Evolutionary conservation across 805 yeast genomes (phyloP).

Genomic region (Yarrowia divulgata): DNA sequence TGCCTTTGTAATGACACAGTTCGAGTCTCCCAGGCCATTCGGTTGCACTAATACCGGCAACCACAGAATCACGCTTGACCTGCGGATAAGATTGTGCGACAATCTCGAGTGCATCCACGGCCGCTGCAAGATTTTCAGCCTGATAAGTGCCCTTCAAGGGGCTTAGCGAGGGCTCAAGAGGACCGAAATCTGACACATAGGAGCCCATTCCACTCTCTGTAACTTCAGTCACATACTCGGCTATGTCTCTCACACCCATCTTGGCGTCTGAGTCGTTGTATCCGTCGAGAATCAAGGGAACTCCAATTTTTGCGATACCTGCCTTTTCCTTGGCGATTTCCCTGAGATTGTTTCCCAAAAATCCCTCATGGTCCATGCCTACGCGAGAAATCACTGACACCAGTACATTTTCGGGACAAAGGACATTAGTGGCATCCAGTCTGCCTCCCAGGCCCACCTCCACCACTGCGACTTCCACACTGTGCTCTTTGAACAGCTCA

Average conservation of each 20-base stretch:
- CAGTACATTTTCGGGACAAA: constrained; percentile 54
- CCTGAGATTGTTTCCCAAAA: constrained; percentile 70
- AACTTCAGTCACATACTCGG: constrained; percentile 50
- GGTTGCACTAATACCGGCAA: constrained; percentile 54
- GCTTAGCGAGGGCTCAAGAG: constrained; percentile 46
- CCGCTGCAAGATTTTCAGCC: constrained; percentile 68
- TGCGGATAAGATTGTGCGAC: constrained; percentile 46
- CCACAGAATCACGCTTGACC: constrained; percentile 52
- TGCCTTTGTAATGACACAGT: constrained; percentile 45
- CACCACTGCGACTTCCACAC: constrained; percentile 77
- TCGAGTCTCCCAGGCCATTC: constrained; percentile 93
- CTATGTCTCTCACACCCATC: constrained; percentile 54
- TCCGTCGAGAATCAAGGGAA: constrained; percentile 76
- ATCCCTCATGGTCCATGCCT: constrained; percentile 81
- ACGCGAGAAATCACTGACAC: constrained; percentile 82
- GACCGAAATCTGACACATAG: not conserved
- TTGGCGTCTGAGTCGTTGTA: constrained; percentile 64
- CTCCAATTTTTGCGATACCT: constrained; percentile 73
- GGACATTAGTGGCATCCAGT: constrained; percentile 85
- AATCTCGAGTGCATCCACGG: constrained; percentile 62
- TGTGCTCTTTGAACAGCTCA: constrained; percentile 65
- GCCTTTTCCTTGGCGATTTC: constrained; percentile 83
- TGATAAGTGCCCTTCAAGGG: constrained; percentile 82
- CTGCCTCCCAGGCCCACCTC: constrained; percentile 96
- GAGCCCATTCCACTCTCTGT: constrained; percentile 45